A percentile compares a stretch with the other conserved stretches of the same genome.
Evolutionary conservation across 192 early-diverging fungal species (phyloP).

Genomic region (Coemansia pectinata): DNA sequence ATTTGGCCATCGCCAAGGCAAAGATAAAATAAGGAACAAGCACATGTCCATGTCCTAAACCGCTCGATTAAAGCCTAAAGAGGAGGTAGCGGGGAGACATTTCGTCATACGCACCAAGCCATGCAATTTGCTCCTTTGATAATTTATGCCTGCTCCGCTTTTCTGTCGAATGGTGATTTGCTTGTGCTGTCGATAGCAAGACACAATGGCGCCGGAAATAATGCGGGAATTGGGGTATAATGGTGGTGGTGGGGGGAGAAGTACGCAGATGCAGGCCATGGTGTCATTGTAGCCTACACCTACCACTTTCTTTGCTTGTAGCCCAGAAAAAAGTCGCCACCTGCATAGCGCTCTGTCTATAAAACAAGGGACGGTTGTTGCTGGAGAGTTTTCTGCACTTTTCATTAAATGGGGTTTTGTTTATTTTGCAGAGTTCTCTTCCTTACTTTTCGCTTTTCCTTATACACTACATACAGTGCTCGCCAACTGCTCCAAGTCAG

Average conservation of each 20-base stretch:
- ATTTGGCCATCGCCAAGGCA: neutral
- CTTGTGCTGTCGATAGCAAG: slow-evolving; percentile 9
- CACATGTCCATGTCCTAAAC: neutral
- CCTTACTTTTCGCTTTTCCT: neutral
- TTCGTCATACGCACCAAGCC: neutral
- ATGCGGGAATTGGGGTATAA: slow-evolving; percentile 7
- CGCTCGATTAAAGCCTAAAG: neutral
- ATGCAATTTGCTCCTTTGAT: slow-evolving; percentile 6
- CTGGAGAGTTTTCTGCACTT: slow-evolving; percentile 6
- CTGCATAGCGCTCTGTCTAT: slow-evolving; percentile 10
- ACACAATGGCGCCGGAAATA: slow-evolving; percentile 7
- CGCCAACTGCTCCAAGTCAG: neutral
- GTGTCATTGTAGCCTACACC: neutral
- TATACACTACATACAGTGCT: neutral
- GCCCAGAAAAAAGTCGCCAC: slow-evolving; percentile 5
- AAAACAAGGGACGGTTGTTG: neutral
- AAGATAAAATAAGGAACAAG: neutral
- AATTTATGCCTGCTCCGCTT: slow-evolving; percentile 8
- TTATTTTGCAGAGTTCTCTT: neutral
- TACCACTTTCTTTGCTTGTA: slow-evolving; percentile 1
- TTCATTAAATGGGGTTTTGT: slow-evolving; percentile 7
- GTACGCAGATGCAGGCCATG: slow-evolving; percentile 9
- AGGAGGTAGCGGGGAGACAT: neutral
- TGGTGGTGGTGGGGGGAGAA: neutral
- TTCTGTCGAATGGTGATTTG: neutral